A percentile compares a stretch with the other conserved stretches of the same genome.
Conservation (phyloP, 495 filamentous ascomycete species). For the Letharia columbiana region DNA sequence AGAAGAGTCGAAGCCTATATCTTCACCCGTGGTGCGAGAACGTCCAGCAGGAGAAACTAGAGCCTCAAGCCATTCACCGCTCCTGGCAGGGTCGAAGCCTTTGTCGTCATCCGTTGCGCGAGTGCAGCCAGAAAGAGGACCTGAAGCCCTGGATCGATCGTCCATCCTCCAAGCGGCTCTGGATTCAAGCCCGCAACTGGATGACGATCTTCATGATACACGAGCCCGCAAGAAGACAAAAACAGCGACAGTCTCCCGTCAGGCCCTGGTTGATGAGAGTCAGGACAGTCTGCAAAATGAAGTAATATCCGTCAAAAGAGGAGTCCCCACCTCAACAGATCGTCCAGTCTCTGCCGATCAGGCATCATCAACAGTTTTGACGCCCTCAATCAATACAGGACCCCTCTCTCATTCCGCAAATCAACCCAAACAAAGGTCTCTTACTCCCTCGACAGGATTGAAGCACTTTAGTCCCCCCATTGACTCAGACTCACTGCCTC, state of each 20-base stretch:
- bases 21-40: not conserved
- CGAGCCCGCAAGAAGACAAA: not conserved
- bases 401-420: not conserved
- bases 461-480: not conserved
- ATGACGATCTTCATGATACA: not conserved
- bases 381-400: not conserved
- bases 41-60: not conserved
- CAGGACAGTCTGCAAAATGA: constrained; percentile 13
- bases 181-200: not conserved
- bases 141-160: not conserved
- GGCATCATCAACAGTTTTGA: not conserved
- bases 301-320: constrained; percentile 7
- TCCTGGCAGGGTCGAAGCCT: not conserved
- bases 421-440: not conserved
- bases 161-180: not conserved
- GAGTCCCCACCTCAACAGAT: not conserved
- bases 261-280: constrained; percentile 9
- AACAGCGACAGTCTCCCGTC: not conserved
- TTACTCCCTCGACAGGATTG: not conserved
- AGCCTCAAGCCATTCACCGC: not conserved
- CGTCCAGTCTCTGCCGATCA: not conserved
- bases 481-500: not conserved
- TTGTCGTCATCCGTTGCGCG: not conserved
- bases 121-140: not conserved
- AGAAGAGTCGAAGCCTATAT: not conserved